Conservation (phyloP, 768 basidiomycete species). For the Kwoniella dendrophila region DNA sequence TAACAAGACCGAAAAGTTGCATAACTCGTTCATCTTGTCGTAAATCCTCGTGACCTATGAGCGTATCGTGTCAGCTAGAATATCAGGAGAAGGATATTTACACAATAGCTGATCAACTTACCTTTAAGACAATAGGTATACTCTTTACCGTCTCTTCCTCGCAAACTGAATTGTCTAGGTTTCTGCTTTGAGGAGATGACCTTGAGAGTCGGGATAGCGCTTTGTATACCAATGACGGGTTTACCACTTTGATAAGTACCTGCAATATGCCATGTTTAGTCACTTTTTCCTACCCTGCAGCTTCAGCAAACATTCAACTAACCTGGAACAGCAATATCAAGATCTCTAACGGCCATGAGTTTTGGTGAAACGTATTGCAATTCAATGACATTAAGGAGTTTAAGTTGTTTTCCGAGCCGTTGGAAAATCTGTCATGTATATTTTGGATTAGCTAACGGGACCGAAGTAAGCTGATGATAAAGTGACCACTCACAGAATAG, state of each 20-base stretch:
- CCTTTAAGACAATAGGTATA: slow-evolving; percentile 93
- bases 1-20: slow-evolving; percentile 97
- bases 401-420: slow-evolving; percentile 91
- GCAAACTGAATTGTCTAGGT: slow-evolving; percentile 80
- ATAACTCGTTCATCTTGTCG: slow-evolving; percentile 99
- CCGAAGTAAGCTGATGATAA: not conserved
- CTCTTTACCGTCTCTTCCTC: slow-evolving; percentile 88
- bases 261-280: slow-evolving; percentile 45
- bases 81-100: not conserved
- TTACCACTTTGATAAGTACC: slow-evolving; percentile 92
- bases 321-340: slow-evolving; percentile 97
- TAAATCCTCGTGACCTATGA: slow-evolving; percentile 89
- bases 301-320: slow-evolving; percentile 27
- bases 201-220: slow-evolving; percentile 83
- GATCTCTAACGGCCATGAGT: slow-evolving; percentile 79
- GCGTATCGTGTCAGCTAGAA: slow-evolving; percentile 14
- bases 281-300: not conserved
- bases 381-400: slow-evolving; percentile 83
- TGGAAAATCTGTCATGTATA: slow-evolving; percentile 74
- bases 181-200: slow-evolving; percentile 97
- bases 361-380: slow-evolving; percentile 96
- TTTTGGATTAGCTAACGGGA: slow-evolving; percentile 1
- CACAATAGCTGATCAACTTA: slow-evolving; percentile 46
- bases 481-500: slow-evolving; percentile 69
- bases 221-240: slow-evolving; percentile 74